Base-by-base conservation (phyloP, 345 rosid genomes). In the Aurinia saxatilis region DNA sequence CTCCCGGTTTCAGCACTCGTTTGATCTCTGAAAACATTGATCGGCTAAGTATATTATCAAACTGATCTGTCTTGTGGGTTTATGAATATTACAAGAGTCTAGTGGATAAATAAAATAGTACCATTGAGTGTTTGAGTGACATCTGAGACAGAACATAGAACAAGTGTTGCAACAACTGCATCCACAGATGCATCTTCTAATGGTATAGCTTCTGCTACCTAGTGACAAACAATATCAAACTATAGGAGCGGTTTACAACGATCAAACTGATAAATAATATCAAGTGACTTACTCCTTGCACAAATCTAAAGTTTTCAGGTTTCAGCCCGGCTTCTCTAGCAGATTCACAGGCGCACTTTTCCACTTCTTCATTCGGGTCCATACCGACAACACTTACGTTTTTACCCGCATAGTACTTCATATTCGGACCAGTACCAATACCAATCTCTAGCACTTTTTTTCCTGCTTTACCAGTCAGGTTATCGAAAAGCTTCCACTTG, bases 151-250 rank as follows among this genome's bases (percentile, higher is more conserved):
- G 95, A 90, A 62, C 97, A 90, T 1, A 90, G 52, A 8, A 90
- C 88, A 4, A 86, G 90, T 19, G 97, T 90, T 57, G 90, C 85
- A 5, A 90, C 67, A 5, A 81, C 88, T 25, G 91, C 90, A 66
- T 90, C 95, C 29, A 83, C 78, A 14, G 92, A 87, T 57, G 77
- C 78, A 71, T 87, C 90, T 10, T 55, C 35, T 11, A 87, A 52
- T 50, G 95, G 95, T 73, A 90, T 67, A 35, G 85, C 78, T 79
- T 90, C 95, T 27, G 84, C 85, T 44, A 84, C 87, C 97, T 86
- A 77, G 36, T 1, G 15, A 23, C 16, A 36, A 2, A 23, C 8
- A 23, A 58, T 15, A 41, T 10, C 5, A 39, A 48, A 6, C n/a
- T n/a, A n/a, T n/a, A n/a, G n/a, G n/a, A n/a, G n/a, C 30, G 30